Percentiles rank a stretch among this genome's conserved stretches.
phyloP scores from a whole-genome alignment of 2,329 filamentous ascomycete species.

The Fusarium citri region DNA sequence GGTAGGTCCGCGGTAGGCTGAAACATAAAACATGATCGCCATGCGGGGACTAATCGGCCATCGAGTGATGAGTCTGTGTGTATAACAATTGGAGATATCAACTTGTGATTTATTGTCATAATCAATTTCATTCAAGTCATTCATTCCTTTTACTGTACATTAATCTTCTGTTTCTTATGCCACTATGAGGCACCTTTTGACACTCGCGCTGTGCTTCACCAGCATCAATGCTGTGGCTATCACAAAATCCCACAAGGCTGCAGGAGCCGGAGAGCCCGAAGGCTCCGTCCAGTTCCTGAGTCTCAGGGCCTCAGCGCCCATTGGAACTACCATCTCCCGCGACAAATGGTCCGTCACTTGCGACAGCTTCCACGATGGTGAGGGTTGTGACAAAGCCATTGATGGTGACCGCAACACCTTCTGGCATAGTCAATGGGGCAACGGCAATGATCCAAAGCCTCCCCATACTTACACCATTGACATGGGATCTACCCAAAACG shows the following conservation, averaged over 20 bases:
- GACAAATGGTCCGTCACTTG: slow-evolving; percentile 28
- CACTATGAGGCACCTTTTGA: background rate
- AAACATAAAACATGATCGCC: background rate
- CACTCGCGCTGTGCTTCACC: background rate
- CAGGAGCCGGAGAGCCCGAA: background rate
- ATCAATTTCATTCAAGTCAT: background rate
- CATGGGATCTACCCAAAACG: slow-evolving; percentile 17
- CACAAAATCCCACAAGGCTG: background rate
- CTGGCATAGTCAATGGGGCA: slow-evolving; percentile 20
- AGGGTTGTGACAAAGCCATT: slow-evolving; percentile 29
- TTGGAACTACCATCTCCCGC: slow-evolving; percentile 16
- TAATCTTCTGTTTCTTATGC: background rate
- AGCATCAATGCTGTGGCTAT: background rate
- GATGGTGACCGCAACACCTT: slow-evolving; percentile 22
- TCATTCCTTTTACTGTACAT: background rate
- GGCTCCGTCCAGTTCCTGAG: background rate
- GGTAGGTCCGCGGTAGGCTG: background rate
- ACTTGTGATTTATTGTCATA: fast-evolving
- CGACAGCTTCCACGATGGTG: slow-evolving; percentile 15
- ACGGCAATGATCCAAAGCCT: slow-evolving; percentile 2
- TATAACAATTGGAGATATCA: background rate
- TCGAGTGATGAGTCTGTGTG: background rate
- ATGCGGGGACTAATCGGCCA: background rate
- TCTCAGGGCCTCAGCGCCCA: background rate
- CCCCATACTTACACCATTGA: slow-evolving; percentile 27